A percentile compares a stretch with the other conserved stretches of the same genome.
These are phyloP conservation scores for Aplosporella prunicola DNA, from an alignment of 2,329 filamentous ascomycete genomes.

Conservation along the genomic window DNA sequence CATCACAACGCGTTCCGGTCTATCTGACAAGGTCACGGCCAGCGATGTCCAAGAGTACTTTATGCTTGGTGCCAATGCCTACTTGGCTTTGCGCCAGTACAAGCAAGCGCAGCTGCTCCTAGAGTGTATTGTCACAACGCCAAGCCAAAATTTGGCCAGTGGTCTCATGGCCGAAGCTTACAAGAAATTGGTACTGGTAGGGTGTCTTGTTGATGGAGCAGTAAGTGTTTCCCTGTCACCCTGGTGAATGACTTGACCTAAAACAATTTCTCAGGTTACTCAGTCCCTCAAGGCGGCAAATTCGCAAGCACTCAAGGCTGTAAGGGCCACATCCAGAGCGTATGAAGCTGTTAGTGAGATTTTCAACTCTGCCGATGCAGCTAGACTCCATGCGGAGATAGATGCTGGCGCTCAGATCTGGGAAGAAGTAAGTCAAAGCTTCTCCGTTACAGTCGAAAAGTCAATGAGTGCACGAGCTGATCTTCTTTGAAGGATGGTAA, in stretches of 20 bases:
- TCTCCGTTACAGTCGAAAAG: neutral
- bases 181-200: slow-evolving; percentile 80
- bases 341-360: slow-evolving; percentile 62
- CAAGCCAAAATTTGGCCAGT: slow-evolving; percentile 55
- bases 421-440: slow-evolving; percentile 39
- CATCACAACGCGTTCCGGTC: slow-evolving; percentile 49
- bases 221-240: slow-evolving; percentile 26
- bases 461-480: slow-evolving; percentile 10
- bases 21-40: slow-evolving; percentile 47
- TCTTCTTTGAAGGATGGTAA: slow-evolving; percentile 55
- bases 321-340: slow-evolving; percentile 51
- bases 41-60: slow-evolving; percentile 48
- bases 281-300: slow-evolving; percentile 49
- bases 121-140: slow-evolving; percentile 51
- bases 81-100: slow-evolving; percentile 35
- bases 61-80: slow-evolving; percentile 38
- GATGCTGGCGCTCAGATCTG: slow-evolving; percentile 52
- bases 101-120: slow-evolving; percentile 37
- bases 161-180: slow-evolving; percentile 81
- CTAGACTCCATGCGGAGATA: slow-evolving; percentile 54
- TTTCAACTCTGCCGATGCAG: slow-evolving; percentile 53
- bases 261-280: slow-evolving; percentile 27
- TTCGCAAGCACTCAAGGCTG: slow-evolving; percentile 44
- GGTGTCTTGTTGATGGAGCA: slow-evolving; percentile 60
- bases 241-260: neutral